Percentiles rank a stretch among this genome's conserved stretches.
Conservation (phyloP, 768 basidiomycete species). For the Suillus cothurnatus region DNA sequence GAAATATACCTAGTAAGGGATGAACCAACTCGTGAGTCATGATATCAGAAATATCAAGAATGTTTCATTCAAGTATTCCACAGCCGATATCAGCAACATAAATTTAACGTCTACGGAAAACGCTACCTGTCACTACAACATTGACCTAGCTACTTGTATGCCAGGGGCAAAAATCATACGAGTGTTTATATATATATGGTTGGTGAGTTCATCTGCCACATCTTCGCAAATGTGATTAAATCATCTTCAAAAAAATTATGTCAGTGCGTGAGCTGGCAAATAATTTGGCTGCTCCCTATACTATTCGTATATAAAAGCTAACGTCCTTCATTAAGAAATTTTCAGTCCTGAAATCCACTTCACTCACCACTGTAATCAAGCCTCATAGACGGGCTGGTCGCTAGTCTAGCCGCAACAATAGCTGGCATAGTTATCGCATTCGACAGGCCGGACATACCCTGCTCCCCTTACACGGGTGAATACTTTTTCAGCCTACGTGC, state of each 20-base stretch:
- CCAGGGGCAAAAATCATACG: too few relatives aligned
- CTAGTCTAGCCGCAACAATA: neutral
- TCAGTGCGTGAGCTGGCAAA: neutral
- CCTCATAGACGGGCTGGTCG: too few relatives aligned
- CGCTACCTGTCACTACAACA: too few relatives aligned
- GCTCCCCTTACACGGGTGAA: neutral
- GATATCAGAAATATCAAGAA: too few relatives aligned
- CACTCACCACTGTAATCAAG: neutral
- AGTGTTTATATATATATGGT: too few relatives aligned
- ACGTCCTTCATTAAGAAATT: neutral
- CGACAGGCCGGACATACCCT: neutral
- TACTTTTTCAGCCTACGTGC: neutral
- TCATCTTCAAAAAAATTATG: neutral
- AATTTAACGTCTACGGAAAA: too few relatives aligned
- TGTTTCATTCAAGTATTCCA: too few relatives aligned
- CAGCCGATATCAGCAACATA: too few relatives aligned
- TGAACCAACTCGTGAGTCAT: too few relatives aligned
- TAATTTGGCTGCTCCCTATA: neutral
- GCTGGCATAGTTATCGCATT: neutral
- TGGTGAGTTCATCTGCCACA: neutral
- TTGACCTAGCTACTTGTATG: too few relatives aligned
- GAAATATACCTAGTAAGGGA: too few relatives aligned
- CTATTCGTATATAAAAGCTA: neutral
- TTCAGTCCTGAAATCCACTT: neutral
- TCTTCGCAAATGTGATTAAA: neutral